These are phyloP conservation scores for Malus fusca DNA, from an alignment of 306 rosid species.

Conservation along the genomic window DNA sequence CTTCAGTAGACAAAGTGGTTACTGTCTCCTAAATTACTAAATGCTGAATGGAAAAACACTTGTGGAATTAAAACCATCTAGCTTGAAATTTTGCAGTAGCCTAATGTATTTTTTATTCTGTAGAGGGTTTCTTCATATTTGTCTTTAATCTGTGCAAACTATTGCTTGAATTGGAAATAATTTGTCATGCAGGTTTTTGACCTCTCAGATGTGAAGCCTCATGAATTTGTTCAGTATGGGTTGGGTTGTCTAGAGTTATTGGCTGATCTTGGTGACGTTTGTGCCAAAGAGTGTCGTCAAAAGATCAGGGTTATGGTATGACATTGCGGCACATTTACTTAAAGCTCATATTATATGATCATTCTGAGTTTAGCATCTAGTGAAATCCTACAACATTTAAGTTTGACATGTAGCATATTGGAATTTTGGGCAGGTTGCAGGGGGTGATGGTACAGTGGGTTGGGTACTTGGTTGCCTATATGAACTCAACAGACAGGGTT, in stretches of 20 bases:
- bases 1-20: background rate
- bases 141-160: background rate
- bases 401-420: background rate
- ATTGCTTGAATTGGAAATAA: conserved; percentile 4
- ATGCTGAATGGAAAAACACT: background rate
- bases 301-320: conserved; percentile 85
- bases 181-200: conserved; percentile 67
- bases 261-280: conserved; percentile 56
- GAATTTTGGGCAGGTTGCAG: conserved; percentile 80
- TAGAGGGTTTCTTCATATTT: background rate
- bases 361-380: background rate
- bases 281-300: conserved; percentile 80
- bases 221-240: conserved; percentile 78
- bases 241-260: conserved; percentile 74
- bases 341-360: background rate
- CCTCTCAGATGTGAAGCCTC: conserved; percentile 81
- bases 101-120: background rate
- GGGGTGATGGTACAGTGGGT: conserved; percentile 98
- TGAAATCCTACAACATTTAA: background rate
- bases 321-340: background rate
- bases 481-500: conserved; percentile 44
- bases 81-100: background rate
- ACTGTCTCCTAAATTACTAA: too few species aligned
- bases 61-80: conserved; percentile 1
- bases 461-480: conserved; percentile 92